Evolutionary conservation across 345 rosid species (phyloP), one percentile per base, ranked within the genome.

Genomic region (Citrus glauca): DNA sequence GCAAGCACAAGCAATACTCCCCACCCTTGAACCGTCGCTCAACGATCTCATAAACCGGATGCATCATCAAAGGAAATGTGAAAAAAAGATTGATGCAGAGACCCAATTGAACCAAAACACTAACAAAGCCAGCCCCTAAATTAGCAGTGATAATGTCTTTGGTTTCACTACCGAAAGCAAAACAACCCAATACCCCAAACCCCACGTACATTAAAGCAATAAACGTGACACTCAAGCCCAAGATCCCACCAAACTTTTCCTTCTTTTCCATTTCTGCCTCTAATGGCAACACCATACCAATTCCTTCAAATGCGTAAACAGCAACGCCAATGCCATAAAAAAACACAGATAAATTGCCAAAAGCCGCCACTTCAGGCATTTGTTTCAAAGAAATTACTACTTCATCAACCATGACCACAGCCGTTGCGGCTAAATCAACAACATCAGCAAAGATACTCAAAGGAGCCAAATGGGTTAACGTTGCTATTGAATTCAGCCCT

Each of bases 41-140:
- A 27, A 91, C 84, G 2, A 92, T 90, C 88, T 93, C 98, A 76
- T 91, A 93, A 13, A 95, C 97, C 0, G 98, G 98, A 75, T 93
- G 83, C 98, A 95, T 93, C 97, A 93, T 92, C 87, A 95, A 76
- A 0, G 97, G 99, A 83, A 95, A 95, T 35, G 98, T 90, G 82
- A 95, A 95, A 77, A 93, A 93, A 40, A 95, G 90, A 83, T 93
- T 92, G 32, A 92, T 69, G 77, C 96, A 95, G 1, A 95, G 89
- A 24, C 98, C 98, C n/a, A 91, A 78, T 66, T 92, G 93, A 77
- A 95, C 94, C 80, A 87, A 71, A 22, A 78, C 79, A 82, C 90
- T 92, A 33, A 93, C n/a, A 59, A 87, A 57, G 10, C 95, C 94
- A 50, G 82, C 50, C 61, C 93, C 98, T 56, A 93, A 16, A 82